Conservation (phyloP, 495 filamentous ascomycete species). For the Xylaria nigripes region DNA sequence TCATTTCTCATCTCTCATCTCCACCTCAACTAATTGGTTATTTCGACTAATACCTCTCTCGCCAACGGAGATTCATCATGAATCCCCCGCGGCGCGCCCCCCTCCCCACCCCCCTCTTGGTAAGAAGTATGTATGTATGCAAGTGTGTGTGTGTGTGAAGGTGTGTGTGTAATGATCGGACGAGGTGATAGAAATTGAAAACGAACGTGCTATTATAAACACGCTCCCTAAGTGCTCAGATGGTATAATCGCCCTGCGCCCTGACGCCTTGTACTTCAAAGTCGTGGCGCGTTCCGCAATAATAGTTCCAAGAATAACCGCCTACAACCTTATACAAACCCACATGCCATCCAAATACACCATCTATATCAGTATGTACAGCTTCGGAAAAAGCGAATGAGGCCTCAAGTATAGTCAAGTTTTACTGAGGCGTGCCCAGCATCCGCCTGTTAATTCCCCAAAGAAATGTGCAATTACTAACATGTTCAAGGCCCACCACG, state of each 20-base stretch:
- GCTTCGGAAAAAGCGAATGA: neutral
- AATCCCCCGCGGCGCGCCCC: too few relatives aligned
- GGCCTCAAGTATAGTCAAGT: neutral
- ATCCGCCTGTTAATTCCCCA: neutral
- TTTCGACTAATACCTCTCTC: too few relatives aligned
- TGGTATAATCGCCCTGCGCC: conserved; percentile 16
- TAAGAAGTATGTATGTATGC: too few relatives aligned
- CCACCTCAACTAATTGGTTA: neutral
- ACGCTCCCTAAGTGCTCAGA: too few relatives aligned
- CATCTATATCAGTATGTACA: conserved; percentile 6
- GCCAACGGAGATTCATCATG: too few relatives aligned
- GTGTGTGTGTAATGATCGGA: too few relatives aligned
- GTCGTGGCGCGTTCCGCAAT: conserved; percentile 3
- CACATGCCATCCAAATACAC: neutral
- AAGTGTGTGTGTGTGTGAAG: too few relatives aligned
- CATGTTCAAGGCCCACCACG: conserved; percentile 34
- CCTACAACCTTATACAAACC: neutral
- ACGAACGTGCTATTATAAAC: too few relatives aligned
- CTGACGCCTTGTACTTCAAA: conserved; percentile 8
- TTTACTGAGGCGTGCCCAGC: neutral
- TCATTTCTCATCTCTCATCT: conserved; percentile 2
- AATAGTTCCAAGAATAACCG: neutral
- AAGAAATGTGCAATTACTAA: neutral
- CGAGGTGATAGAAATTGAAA: too few relatives aligned
- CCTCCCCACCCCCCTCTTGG: too few relatives aligned